Percentiles rank a stretch among this genome's conserved stretches.
These are phyloP conservation scores for Paramecium sexaurelia DNA, from an alignment of 73 alveolate species.

Conservation along the genomic window DNA sequence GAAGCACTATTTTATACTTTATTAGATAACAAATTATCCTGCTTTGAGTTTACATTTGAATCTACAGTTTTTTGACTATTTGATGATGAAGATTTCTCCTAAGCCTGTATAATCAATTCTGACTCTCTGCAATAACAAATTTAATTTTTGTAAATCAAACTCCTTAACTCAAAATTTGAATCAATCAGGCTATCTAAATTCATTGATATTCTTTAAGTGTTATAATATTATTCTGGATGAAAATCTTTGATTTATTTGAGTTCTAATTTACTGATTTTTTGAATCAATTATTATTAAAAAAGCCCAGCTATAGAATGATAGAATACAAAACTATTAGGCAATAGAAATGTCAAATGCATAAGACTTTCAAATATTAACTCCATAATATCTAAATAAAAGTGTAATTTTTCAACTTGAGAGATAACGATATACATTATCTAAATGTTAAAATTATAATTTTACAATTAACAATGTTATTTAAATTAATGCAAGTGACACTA, in stretches of 20 bases:
- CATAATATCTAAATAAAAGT: neutral
- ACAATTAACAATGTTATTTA: neutral
- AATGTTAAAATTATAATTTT: neutral
- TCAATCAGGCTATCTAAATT: neutral
- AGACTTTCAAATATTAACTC: neutral
- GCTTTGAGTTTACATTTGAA: neutral
- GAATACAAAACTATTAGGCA: neutral
- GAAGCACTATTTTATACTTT: neutral
- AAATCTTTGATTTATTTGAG: neutral
- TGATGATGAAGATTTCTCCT: neutral
- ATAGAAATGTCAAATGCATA: neutral
- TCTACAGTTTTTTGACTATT: neutral
- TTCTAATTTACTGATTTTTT: neutral
- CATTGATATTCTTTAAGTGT: neutral
- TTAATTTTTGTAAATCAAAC: neutral
- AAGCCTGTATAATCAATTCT: neutral
- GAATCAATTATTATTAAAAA: neutral
- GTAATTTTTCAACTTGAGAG: neutral
- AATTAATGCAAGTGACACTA: neutral
- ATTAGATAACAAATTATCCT: neutral
- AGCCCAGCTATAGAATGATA: neutral
- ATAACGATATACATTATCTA: neutral
- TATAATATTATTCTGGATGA: neutral
- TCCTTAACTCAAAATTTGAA: neutral
- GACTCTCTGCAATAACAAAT: neutral